Base-by-base conservation (phyloP, 106 monocot genomes). In the Platanthera zijinensis region DNA sequence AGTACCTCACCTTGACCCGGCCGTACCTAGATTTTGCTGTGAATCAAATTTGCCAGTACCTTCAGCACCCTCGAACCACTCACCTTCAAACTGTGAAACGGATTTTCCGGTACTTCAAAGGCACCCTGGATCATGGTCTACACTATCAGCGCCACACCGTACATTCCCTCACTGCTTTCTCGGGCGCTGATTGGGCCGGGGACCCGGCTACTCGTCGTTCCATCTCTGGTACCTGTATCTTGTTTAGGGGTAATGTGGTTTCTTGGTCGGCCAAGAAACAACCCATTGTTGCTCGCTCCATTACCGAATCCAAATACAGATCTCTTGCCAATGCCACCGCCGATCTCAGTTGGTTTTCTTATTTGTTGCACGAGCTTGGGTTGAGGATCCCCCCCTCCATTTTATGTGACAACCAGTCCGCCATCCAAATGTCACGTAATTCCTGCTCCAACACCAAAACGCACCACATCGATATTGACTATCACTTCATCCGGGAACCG, bases 131-230 rank as follows among this genome's bases (percentile, higher is more conserved):
- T 76, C 15, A 76, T 59, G 48, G 46, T 2, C 3, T 39, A 39
- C 39, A 39, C 0, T 39, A 39, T 39, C 39, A 1, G 39, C 39
- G 39, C 39, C 2, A 39, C 39, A 39, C 39, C 39, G 25, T 5
- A 76, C 12, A 21, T 8, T 74, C 32, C 28, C 22, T 69, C 6
- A 25, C 22, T 32, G 69, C 69, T 6, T 69, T 32, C 45, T 15
- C 48, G 3, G 46, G 50, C 48, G 72, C n/a, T 17, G 72, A 72
- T 72, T 72, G 72, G 72, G 72, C 48, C 7, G 8, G 72, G 10
- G 14, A 47, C 12, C 72, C 48, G 0, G 5, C 39, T 3, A 7
- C 8, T 48, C 72, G 48, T 4, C 13, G 46, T 2, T 72, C 72
- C 14, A 48, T 14, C 1, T 47, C 10, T 5, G 72, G 72, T 2